Base-by-base conservation (phyloP, 1,284 basidiomycete genomes). In the Phlebopus sp. region DNA sequence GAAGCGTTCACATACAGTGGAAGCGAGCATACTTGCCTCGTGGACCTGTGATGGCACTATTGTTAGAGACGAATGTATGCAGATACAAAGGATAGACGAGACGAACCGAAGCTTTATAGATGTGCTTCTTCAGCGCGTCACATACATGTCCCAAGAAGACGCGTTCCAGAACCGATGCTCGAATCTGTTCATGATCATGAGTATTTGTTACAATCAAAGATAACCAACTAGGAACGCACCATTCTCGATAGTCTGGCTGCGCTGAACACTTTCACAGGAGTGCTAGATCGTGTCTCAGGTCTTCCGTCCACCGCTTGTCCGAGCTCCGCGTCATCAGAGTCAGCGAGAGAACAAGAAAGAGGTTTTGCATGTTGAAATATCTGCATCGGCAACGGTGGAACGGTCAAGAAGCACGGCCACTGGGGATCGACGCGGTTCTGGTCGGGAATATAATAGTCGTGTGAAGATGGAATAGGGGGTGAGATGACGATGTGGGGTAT, bases 401-500 rank as follows among this genome's bases (percentile, higher is more conserved):
- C 59, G 40, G 48, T 53, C 29, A 66, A 53, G 35, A 51, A 50
- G 39, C 43, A 49, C 17, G 56, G 39, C 51, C 52, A 65, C 43
- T 72, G 71, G 5, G 55, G 57, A 44, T 63, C 56, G 32, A 67
- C 52, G 38, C 64, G 54, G 47, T 76, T 77, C 19, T 57, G 51
- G 54, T 63, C 64, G 7, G 59, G 57, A 5, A 60, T 64, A 44
- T 62, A 66, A 38, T 66, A 64, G 44, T 69, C 69, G 36, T 73
- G 63, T 52, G 55, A 63, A 4, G 51, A 64, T 39, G 70, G 68
- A 42, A 68, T 60, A 37, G 72, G 68, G 31, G 72, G 71, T 14
- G 75, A 72, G 39, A 79, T 71, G 44, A 77, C 75, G 44, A 81
- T 75, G 59, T 77, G 75, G 0, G 77, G 77, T 0, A 66, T 56